A percentile compares a stretch with the other conserved stretches of the same genome.
These are phyloP conservation scores for Lactarius hatsudake DNA, from an alignment of 768 basidiomycete genomes.

Conservation along the genomic window DNA sequence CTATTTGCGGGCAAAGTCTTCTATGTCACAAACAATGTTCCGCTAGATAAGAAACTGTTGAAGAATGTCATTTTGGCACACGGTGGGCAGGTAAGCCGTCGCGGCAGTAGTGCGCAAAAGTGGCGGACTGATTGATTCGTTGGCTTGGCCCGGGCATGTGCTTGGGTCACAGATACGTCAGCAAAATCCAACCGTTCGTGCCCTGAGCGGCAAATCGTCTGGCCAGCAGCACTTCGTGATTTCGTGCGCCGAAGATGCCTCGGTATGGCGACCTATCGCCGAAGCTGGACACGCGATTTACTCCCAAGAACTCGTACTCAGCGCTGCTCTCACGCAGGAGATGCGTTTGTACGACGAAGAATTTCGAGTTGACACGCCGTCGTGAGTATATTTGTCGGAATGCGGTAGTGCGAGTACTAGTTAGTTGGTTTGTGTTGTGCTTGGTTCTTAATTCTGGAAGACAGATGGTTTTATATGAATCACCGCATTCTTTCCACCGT, in stretches of 20 bases:
- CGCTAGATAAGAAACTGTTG: slow-evolving; percentile 56
- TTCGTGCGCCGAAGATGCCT: slow-evolving; percentile 60
- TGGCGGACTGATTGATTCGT: slow-evolving; percentile 1
- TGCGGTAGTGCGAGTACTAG: not conserved
- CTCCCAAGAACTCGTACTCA: slow-evolving; percentile 64
- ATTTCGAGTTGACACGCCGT: slow-evolving; percentile 14
- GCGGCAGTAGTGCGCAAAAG: not conserved
- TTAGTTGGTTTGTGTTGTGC: slow-evolving; percentile 1
- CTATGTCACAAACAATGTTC: slow-evolving; percentile 69
- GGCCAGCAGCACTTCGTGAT: slow-evolving; percentile 57
- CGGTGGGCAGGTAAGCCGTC: slow-evolving; percentile 59
- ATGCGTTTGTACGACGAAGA: slow-evolving; percentile 56
- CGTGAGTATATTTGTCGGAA: not conserved
- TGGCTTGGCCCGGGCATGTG: not conserved
- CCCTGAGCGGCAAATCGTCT: slow-evolving; percentile 45
- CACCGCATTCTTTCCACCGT: slow-evolving; percentile 6
- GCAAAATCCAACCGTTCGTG: slow-evolving; percentile 52
- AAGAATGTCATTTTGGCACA: slow-evolving; percentile 66
- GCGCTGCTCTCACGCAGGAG: slow-evolving; percentile 60
- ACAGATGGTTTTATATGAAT: slow-evolving; percentile 2
- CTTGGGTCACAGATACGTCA: slow-evolving; percentile 39
- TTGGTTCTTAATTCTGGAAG: slow-evolving; percentile 12
- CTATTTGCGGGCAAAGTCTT: slow-evolving; percentile 66
- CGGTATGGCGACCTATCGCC: slow-evolving; percentile 63
- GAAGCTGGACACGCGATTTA: slow-evolving; percentile 57